Base-by-base conservation (phyloP, 1,284 basidiomycete species). In the Testicularia cyperi region DNA sequence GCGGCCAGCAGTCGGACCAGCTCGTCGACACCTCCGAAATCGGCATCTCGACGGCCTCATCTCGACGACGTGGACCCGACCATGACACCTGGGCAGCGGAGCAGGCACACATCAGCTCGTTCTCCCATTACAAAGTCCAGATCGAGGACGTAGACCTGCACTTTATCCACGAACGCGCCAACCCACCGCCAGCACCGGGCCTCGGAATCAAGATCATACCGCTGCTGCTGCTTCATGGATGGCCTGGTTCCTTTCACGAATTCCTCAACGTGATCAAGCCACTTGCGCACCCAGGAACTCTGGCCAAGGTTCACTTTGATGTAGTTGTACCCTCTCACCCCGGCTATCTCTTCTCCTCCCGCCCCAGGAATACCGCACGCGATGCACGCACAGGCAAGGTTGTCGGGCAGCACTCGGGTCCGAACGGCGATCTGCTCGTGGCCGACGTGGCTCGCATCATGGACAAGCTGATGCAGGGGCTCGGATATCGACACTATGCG, bases 211-310 rank as follows among this genome's bases (percentile, higher is more conserved):
- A 65, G 16, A 72, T 77, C 12, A 74, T 77, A 23, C 76, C 77
- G 1, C 55, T 78, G 4, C 27, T 77, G n/a, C 57, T 78, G 7
- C 38, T 73, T 2, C 76, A 77, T 25, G 77, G 76, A 5, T 78
- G 75, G 74, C 74, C 74, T 0, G 62, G 61, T 1, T 61, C 58
- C 1, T 57, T 68, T 24, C 51, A 72, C 39, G 77, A 78, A 37
- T 77, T 75, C 29, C 25, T 68, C 27, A 55, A 72, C 3, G 47
- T 64, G 9, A 64, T 75, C 49, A 69, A 70, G 43, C 46, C 69
- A 15, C 68, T 78, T 7, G 70, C 67, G 0, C 45, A 58, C 16
- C 75, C 76, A 0, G 65, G 64, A 14, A 55, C 51, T 16, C 20
- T 52, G 28, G 46, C 44, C 19, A 46, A 40, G 0, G 24, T 48